phyloP scores from a whole-genome alignment of 441 rosid genomes.

The Erodium trifolium region DNA sequence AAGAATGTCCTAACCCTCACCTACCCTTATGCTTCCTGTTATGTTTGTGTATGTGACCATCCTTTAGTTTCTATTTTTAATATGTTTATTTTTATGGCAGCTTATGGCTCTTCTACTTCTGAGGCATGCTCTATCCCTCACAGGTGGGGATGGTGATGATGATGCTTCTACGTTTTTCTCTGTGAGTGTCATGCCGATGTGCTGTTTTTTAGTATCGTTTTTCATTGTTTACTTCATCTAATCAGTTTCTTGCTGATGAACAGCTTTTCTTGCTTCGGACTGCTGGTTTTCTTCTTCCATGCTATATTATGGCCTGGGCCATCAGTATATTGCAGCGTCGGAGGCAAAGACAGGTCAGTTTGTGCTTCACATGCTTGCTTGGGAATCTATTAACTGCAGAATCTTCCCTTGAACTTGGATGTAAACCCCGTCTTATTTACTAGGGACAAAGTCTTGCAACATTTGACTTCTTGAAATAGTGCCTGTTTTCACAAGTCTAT shows the following conservation, averaged over 20 bases:
- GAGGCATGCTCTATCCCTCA: conserved; percentile 58
- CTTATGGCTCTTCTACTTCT: conserved; percentile 67
- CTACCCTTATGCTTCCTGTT: not conserved
- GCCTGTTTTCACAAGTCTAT: not conserved
- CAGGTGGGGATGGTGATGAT: conserved; percentile 46
- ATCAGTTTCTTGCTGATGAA: conserved; percentile 11
- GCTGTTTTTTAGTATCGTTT: conserved; percentile 11
- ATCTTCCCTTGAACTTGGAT: not conserved
- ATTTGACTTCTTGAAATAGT: not conserved
- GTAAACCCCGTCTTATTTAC: not conserved
- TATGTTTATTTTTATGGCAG: conserved; percentile 28
- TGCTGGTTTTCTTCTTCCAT: conserved; percentile 91
- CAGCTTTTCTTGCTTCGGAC: conserved; percentile 79
- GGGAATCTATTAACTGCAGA: not conserved
- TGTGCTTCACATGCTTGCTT: not conserved
- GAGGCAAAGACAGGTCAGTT: conserved; percentile 76
- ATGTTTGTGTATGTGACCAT: not conserved
- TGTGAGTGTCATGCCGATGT: conserved; percentile 29
- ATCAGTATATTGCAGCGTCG: conserved; percentile 79
- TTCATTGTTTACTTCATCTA: conserved; percentile 7
- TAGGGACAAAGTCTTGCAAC: not conserved
- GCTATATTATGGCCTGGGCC: conserved; percentile 99
- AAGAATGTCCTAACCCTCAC: not conserved
- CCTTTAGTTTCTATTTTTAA: not conserved
- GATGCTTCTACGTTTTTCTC: conserved; percentile 59